A percentile compares a stretch with the other conserved stretches of the same genome.
Evolutionary conservation across 352 stramenopile genomes (phyloP).

Genomic region (Globisporangium barbulae): DNA sequence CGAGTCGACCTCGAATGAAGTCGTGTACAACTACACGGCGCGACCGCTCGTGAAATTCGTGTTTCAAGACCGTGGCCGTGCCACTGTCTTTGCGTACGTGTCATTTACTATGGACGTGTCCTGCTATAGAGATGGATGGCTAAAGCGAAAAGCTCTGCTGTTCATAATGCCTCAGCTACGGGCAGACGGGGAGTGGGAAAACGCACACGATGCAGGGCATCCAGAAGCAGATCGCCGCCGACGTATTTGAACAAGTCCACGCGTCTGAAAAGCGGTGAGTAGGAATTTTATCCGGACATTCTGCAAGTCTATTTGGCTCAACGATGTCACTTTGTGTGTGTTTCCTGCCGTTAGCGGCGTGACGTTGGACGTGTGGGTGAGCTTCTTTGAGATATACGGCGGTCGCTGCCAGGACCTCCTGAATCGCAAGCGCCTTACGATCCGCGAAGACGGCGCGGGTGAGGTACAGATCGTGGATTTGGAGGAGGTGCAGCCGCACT

Average conservation of each 20-base stretch:
- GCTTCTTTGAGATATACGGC: slow-evolving; percentile 98
- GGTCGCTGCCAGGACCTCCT: slow-evolving; percentile 95
- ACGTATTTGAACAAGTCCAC: slow-evolving; percentile 74
- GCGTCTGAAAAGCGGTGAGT: slow-evolving; percentile 39
- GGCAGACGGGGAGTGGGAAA: slow-evolving; percentile 93
- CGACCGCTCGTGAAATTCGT: slow-evolving; percentile 95
- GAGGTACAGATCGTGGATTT: slow-evolving; percentile 96
- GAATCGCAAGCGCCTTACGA: slow-evolving; percentile 86
- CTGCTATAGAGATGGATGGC: not conserved
- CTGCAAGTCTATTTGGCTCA: not conserved
- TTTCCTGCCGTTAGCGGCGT: slow-evolving; percentile 26
- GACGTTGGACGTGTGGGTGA: slow-evolving; percentile 87
- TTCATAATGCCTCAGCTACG: slow-evolving; percentile 38
- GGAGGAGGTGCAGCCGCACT: slow-evolving; percentile 87
- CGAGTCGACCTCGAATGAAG: slow-evolving; percentile 89
- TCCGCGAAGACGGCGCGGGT: slow-evolving; percentile 92
- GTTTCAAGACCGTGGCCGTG: slow-evolving; percentile 85
- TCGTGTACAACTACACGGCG: slow-evolving; percentile 92
- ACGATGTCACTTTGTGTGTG: not conserved
- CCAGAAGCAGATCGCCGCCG: slow-evolving; percentile 67
- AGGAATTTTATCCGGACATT: not conserved
- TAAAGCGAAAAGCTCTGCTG: no score
- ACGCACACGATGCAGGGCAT: slow-evolving; percentile 94
- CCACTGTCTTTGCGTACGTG: slow-evolving; percentile 95
- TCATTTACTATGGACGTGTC: not conserved